Evolutionary conservation across 306 rosid species (phyloP), one percentile per base, ranked within the genome.

Genomic region (Prunus mume): DNA sequence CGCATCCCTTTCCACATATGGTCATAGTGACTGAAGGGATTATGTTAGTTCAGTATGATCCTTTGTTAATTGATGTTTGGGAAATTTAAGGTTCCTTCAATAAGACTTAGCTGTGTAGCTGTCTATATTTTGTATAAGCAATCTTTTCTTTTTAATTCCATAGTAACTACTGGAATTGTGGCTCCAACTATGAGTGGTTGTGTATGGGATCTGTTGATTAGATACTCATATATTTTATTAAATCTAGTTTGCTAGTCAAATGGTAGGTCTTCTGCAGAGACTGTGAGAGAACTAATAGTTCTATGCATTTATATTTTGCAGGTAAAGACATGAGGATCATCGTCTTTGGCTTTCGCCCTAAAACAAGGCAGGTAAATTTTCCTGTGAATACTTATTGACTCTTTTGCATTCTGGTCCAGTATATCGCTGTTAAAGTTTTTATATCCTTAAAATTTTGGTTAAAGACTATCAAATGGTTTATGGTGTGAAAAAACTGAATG

Each of bases 301-400:
- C 68, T 12, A 20, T 56, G 62, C 63, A 61, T 75, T 77, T 68
- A 25, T 79, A 7, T 72, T 71, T 46, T 91, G 84, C 90, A 95
- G 99, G 97, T 49, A 95, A 95, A 82, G 99, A 95, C 85, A 92
- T 92, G 99, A 90, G 97, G 84, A 91, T 92, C 50, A 76, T 95
- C 22, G 93, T 95, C 79, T 95, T 95, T 83, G 93, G 96, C 76
- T 95, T 95, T 83, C 92, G 91, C 76, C 92, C 97, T 75, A 85
- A 82, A 76, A 92, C 99, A 63, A 92, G 93, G 78, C 96, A 95
- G 99, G 99, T 95, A 76, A 74, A 67, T 82, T 61, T 71, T 68
- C 30, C 65, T 66, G 18, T 49, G 43, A 76, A 74, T 55, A 67
- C 71, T 78, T 28, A 69, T 45, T 74, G n/a, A 17, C 52, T 15